Evolutionary conservation across 2,329 filamentous ascomycete species (phyloP).

Genomic region (Colletotrichum godetiae): DNA sequence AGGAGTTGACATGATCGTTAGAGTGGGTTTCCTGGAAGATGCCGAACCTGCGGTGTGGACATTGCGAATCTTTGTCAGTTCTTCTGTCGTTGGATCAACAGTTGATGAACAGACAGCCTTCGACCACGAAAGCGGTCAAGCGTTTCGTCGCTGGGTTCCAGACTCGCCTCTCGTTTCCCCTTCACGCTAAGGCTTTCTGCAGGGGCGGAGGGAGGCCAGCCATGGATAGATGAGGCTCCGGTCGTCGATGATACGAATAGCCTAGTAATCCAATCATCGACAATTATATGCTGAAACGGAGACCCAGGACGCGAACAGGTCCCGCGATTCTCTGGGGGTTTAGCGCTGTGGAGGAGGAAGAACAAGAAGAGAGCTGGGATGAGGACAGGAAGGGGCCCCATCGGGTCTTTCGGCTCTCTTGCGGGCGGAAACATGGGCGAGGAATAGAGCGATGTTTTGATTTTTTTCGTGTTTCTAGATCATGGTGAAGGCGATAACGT

Average conservation of each 20-base stretch:
- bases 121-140: not conserved
- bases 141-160: not conserved
- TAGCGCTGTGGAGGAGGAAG: constrained; percentile 11
- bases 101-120: not conserved
- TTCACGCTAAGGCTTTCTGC: not conserved
- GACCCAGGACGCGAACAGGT: not conserved
- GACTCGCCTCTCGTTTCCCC: not conserved
- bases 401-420: not conserved
- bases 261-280: not conserved
- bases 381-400: not conserved
- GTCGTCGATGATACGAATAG: not conserved
- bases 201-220: not conserved
- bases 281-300: not conserved
- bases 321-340: constrained; percentile 6
- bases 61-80: not conserved
- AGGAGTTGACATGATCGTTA: not conserved
- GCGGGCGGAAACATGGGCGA: not conserved
- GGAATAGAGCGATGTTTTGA: not conserved
- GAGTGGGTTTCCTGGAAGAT: not conserved
- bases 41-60: constrained; percentile 27
- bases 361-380: not conserved
- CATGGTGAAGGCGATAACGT: not conserved
- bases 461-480: not conserved
- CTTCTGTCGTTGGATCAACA: not conserved
- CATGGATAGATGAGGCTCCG: not conserved